A percentile compares a stretch with the other conserved stretches of the same genome.
Conservation (phyloP, 768 basidiomycete species). For the Tylopilus balloui region DNA sequence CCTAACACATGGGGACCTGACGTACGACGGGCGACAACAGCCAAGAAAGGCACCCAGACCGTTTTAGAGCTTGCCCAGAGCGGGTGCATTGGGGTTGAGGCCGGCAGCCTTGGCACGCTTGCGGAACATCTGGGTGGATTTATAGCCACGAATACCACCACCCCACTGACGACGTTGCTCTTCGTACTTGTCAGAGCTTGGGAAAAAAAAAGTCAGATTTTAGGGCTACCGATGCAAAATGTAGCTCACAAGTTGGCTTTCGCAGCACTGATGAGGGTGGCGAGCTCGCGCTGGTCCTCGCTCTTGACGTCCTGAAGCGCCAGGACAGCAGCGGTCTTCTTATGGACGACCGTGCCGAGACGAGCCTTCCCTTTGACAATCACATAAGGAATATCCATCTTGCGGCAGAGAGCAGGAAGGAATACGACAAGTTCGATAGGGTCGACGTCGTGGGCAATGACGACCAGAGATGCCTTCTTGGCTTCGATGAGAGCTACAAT, state of each 20-base stretch:
- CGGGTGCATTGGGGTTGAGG: constrained; percentile 50
- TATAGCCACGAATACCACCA: constrained; percentile 93
- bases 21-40: constrained; percentile 8
- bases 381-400: constrained; percentile 99
- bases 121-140: constrained; percentile 88
- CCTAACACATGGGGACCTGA: constrained; percentile 16
- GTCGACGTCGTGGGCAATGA: constrained; percentile 98
- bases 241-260: constrained; percentile 93
- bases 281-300: constrained; percentile 91
- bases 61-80: constrained; percentile 61
- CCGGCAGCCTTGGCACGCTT: constrained; percentile 93
- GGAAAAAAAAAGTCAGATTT: constrained; percentile 1
- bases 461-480: constrained; percentile 94
- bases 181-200: constrained; percentile 87
- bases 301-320: constrained; percentile 91
- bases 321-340: constrained; percentile 94
- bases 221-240: neutral
- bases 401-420: constrained; percentile 96
- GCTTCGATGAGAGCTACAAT: constrained; percentile 92
- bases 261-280: constrained; percentile 86
- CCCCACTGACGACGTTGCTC: constrained; percentile 91
- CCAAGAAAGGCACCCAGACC: neutral
- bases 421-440: constrained; percentile 99
- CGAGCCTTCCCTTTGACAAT: constrained; percentile 98
- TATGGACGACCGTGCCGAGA: constrained; percentile 96